phyloP scores from a whole-genome alignment of 2,329 filamentous ascomycete genomes.

The Ophiosphaerella korrae region DNA sequence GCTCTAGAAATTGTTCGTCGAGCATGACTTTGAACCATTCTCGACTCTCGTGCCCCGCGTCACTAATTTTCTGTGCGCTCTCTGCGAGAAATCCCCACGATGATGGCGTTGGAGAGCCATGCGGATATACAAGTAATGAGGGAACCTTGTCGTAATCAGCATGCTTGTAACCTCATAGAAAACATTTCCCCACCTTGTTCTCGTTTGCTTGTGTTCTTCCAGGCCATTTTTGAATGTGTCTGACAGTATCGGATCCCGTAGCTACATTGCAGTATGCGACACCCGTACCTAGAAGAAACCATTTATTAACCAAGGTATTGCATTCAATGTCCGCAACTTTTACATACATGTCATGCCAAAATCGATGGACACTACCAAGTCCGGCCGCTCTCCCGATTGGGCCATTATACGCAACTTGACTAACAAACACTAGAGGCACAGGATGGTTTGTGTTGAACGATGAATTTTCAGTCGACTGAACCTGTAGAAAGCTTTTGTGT shows the following conservation, averaged over 20 bases:
- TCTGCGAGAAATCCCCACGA: slow-evolving; percentile 61
- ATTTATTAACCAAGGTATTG: too few species aligned
- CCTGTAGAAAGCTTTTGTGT: too few species aligned
- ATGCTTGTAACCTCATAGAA: background rate
- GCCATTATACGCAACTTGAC: background rate
- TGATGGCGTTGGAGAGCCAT: slow-evolving; percentile 44
- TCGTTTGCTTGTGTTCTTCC: slow-evolving; percentile 58
- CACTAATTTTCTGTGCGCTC: slow-evolving; percentile 37
- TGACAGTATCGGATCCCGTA: slow-evolving; percentile 33
- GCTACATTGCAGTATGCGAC: slow-evolving; percentile 45
- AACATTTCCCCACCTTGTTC: slow-evolving; percentile 47
- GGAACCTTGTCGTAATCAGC: slow-evolving; percentile 44
- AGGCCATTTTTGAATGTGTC: slow-evolving; percentile 57
- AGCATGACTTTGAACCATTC: slow-evolving; percentile 64
- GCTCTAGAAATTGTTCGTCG: slow-evolving; percentile 49
- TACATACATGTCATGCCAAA: slow-evolving; percentile 46
- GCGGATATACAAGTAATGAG: slow-evolving; percentile 56
- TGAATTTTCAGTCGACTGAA: too few species aligned
- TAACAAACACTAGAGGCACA: too few species aligned
- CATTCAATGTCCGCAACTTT: too few species aligned
- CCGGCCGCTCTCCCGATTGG: slow-evolving; percentile 21
- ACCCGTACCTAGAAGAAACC: slow-evolving; percentile 31
- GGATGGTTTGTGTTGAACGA: too few species aligned
- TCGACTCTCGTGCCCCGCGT: slow-evolving; percentile 50
- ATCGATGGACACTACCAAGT: slow-evolving; percentile 38